Evolutionary conservation across 257 asterid genomes (phyloP), one percentile per base, ranked within the genome.

Genomic region (Gentiana straminea): DNA sequence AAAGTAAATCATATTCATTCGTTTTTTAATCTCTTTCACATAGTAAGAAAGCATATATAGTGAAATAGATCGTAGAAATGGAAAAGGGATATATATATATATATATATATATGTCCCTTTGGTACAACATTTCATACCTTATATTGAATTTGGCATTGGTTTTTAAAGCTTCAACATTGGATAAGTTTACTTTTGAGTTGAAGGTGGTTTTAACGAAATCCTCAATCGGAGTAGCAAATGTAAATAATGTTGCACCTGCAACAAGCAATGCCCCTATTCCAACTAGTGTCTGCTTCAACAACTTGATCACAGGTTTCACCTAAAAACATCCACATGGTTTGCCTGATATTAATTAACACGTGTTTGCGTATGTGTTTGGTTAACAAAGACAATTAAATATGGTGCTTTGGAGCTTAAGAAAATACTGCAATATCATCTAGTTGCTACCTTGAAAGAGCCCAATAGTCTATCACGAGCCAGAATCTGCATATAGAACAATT

Each of bases 271-370:
- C 90, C 64, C 97, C 95, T 11, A 94, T 89, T 54, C 97, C 94
- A 33, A 85, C 92, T 34, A 85, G 83, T 33, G 94, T 89, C 74
- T 85, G 94, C 79, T 88, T 88, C 84, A 88, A 79, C 82, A 86
- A 61, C 70, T 81, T 81, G 75, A 86, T 78, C 64, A 84, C 95
- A 55, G 95, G 97, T 69, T 89, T 86, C 39, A 89, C 94, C 95
- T 86, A 54, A 53, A 61, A 62, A 60, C 52, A 44, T 55, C 41
- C 54, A 44, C 49, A 63, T 52, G 33, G 24, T 66, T 62, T 38
- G 60, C 37, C 35, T 35, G 34, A 46, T 11, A 56, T 1, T 34
- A 35, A 52, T 24, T 37, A 53, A 65, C n/a, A 48, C 52, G 48
- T 57, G 33, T 52, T 50, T 8, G 44, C 50, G 64, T 4, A 11